Percentiles rank a stretch among this genome's conserved stretches.
Conservation (phyloP, 805 yeast genomes). For the Lipomyces spencermartinsiae region DNA sequence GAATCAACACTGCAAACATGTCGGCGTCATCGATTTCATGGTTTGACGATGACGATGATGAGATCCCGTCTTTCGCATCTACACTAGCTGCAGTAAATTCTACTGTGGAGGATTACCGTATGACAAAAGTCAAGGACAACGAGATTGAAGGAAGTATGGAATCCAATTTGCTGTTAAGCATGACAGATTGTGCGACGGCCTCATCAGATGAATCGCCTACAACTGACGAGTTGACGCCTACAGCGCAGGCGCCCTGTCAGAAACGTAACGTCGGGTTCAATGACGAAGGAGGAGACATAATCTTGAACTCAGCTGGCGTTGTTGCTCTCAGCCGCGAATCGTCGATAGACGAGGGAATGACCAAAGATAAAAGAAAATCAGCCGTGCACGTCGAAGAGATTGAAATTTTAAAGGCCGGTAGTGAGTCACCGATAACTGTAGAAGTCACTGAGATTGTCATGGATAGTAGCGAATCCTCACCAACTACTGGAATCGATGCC, state of each 20-base stretch:
- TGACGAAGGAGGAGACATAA: not conserved
- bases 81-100: not conserved
- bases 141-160: not conserved
- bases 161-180: not conserved
- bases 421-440: not conserved
- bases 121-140: not conserved
- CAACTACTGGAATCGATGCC: not conserved
- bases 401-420: not conserved
- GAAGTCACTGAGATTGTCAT: slow-evolving; percentile 1
- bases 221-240: not conserved
- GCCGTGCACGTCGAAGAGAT: not conserved
- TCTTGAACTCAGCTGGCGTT: not conserved
- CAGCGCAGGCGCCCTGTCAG: not conserved
- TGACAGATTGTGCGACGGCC: not conserved
- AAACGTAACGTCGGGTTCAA: not conserved
- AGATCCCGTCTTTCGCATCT: not conserved
- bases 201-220: not conserved
- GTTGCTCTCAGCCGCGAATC: not conserved
- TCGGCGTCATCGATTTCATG: slow-evolving; percentile 4
- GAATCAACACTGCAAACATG: not conserved
- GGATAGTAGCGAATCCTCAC: not conserved
- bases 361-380: not conserved
- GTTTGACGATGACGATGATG: slow-evolving; percentile 2
- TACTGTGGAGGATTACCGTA: not conserved
- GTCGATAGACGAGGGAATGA: not conserved